A percentile compares a stretch with the other conserved stretches of the same genome.
Conservation (phyloP, 164 flowering plant species). For the Liriodendron chinense region DNA sequence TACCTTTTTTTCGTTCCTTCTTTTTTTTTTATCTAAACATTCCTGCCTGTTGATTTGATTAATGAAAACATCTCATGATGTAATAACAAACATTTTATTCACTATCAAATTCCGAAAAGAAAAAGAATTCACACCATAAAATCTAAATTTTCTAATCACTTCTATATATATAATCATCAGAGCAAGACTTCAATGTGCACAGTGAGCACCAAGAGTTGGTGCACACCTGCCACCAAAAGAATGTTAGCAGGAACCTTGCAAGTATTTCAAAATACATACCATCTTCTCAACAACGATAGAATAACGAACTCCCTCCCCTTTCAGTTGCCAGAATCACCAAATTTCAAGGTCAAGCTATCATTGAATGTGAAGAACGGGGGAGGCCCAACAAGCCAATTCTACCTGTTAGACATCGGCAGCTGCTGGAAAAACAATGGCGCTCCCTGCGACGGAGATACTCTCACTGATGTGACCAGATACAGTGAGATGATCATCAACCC, state of each 20-base stretch:
- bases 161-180: not conserved
- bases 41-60: too few species aligned
- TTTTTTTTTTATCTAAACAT: too few species aligned
- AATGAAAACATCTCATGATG: too few species aligned
- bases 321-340: constrained; percentile 75
- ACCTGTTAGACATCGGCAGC: constrained; percentile 72
- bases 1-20: too few species aligned
- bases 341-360: constrained; percentile 62
- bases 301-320: not conserved
- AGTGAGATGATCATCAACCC: constrained; percentile 91
- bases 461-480: constrained; percentile 76
- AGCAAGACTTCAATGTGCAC: not conserved
- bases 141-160: too few species aligned
- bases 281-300: not conserved
- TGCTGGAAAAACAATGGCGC: constrained; percentile 83
- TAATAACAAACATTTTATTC: too few species aligned
- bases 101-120: too few species aligned
- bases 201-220: not conserved
- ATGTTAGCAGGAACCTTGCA: not conserved
- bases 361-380: constrained; percentile 73
- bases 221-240: not conserved
- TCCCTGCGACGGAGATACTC: constrained; percentile 68
- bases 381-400: constrained; percentile 78
- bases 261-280: not conserved
- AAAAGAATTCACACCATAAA: too few species aligned